Percentiles rank a stretch among this genome's conserved stretches.
Conservation (phyloP, 257 asterid species). For the Jacaranda copaia region DNA sequence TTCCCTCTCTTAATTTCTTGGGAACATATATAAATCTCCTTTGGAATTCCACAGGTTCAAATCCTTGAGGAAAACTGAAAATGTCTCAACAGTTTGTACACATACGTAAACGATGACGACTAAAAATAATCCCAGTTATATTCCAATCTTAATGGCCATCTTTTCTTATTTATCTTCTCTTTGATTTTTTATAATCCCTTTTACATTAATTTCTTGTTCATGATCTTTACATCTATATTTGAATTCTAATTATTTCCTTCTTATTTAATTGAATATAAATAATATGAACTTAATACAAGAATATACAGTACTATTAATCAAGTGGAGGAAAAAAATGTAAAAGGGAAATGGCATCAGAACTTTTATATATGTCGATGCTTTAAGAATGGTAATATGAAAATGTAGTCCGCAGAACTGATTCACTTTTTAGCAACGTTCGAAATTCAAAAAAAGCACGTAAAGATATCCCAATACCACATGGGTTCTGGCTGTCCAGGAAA, state of each 20-base stretch:
- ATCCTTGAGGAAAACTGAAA: no score
- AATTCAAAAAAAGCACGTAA: slow-evolving; percentile 23
- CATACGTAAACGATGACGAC: not conserved
- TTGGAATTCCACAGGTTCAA: not conserved
- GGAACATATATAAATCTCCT: not conserved
- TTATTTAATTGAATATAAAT: no score
- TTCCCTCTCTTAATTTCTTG: not conserved
- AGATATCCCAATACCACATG: slow-evolving; percentile 17
- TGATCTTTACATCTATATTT: no score
- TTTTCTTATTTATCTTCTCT: no score
- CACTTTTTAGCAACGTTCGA: slow-evolving; percentile 42
- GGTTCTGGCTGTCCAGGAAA: slow-evolving; percentile 22
- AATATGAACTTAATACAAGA: not conserved
- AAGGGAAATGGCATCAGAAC: slow-evolving; percentile 19
- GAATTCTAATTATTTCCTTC: no score
- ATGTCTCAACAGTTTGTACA: not conserved
- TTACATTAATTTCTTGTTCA: no score
- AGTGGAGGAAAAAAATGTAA: not conserved
- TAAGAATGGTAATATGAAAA: slow-evolving; percentile 7
- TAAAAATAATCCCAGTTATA: no score
- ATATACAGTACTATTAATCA: not conserved
- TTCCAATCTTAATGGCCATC: no score
- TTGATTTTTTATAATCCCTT: no score
- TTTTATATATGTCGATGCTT: slow-evolving; percentile 18
- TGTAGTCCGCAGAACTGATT: not conserved